A percentile compares a stretch with the other conserved stretches of the same genome.
These are phyloP conservation scores for Symmetrospora coprosmae DNA, from an alignment of 768 basidiomycete genomes.

Conservation along the genomic window DNA sequence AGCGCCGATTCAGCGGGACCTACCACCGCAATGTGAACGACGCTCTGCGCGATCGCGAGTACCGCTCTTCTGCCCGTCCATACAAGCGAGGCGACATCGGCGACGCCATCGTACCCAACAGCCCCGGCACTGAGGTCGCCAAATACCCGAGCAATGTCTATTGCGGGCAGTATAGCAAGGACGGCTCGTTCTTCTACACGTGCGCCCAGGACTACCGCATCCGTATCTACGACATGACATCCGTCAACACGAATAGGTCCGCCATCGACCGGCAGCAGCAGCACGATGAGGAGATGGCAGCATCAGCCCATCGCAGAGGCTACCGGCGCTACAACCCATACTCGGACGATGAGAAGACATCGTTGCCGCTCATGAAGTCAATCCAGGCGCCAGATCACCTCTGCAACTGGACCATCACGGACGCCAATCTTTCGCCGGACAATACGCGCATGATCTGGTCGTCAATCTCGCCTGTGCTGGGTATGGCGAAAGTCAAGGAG, in stretches of 20 bases:
- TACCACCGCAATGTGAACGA: slow-evolving; percentile 6
- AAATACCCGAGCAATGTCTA: slow-evolving; percentile 61
- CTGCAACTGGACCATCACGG: slow-evolving; percentile 11
- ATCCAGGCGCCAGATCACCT: slow-evolving; percentile 8
- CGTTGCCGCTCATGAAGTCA: slow-evolving; percentile 44
- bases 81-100: slow-evolving; percentile 11
- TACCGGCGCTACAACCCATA: slow-evolving; percentile 25
- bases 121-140: slow-evolving; percentile 64
- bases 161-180: slow-evolving; percentile 66
- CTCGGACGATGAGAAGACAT: slow-evolving; percentile 36
- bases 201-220: slow-evolving; percentile 67
- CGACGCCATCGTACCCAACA: slow-evolving; percentile 63
- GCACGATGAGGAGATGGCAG: slow-evolving; percentile 23
- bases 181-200: slow-evolving; percentile 70
- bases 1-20: slow-evolving; percentile 7
- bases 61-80: neutral
- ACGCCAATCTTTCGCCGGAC: slow-evolving; percentile 18
- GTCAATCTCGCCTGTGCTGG: slow-evolving; percentile 33
- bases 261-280: slow-evolving; percentile 19
- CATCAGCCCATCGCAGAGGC: neutral
- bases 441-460: slow-evolving; percentile 22
- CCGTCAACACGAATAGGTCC: slow-evolving; percentile 35
- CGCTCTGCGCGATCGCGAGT: slow-evolving; percentile 18
- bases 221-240: slow-evolving; percentile 69
- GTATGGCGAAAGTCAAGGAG: slow-evolving; percentile 40